Conservation (phyloP, 768 basidiomycete genomes). For the Panaeolus papilionaceus region DNA sequence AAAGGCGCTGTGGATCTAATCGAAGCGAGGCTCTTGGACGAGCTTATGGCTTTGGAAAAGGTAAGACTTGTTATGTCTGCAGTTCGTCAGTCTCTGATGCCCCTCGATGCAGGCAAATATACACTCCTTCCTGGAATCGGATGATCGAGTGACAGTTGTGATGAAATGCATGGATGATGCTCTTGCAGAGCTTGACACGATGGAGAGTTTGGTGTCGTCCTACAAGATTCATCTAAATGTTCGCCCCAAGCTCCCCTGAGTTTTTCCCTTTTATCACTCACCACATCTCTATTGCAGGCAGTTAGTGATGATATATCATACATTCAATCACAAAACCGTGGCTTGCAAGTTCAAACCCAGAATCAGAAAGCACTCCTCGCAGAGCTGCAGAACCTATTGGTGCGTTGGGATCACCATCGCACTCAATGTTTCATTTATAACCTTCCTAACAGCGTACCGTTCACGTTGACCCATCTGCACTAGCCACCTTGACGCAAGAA, state of each 20-base stretch:
- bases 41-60: slow-evolving; percentile 92
- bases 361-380: slow-evolving; percentile 87
- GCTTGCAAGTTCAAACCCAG: slow-evolving; percentile 96
- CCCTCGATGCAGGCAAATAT: slow-evolving; percentile 79
- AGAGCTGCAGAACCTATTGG: slow-evolving; percentile 90
- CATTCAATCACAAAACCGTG: slow-evolving; percentile 96
- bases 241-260: slow-evolving; percentile 32
- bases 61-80: slow-evolving; percentile 44
- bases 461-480: slow-evolving; percentile 81
- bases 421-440: background rate
- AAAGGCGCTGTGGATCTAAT: slow-evolving; percentile 89
- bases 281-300: slow-evolving; percentile 56
- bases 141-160: slow-evolving; percentile 88
- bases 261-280: slow-evolving; percentile 11
- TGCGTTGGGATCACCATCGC: slow-evolving; percentile 36
- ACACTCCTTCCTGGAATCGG: slow-evolving; percentile 95
- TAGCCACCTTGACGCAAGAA: slow-evolving; percentile 85
- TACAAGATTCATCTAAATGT: slow-evolving; percentile 98
- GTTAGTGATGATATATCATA: slow-evolving; percentile 94
- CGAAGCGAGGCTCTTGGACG: slow-evolving; percentile 87
- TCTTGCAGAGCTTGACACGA: slow-evolving; percentile 83
- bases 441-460: slow-evolving; percentile 77
- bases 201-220: slow-evolving; percentile 88
- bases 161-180: slow-evolving; percentile 91
- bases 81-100: slow-evolving; percentile 6